phyloP scores from a whole-genome alignment of 768 basidiomycete species.

The Trametes gibbosa region DNA sequence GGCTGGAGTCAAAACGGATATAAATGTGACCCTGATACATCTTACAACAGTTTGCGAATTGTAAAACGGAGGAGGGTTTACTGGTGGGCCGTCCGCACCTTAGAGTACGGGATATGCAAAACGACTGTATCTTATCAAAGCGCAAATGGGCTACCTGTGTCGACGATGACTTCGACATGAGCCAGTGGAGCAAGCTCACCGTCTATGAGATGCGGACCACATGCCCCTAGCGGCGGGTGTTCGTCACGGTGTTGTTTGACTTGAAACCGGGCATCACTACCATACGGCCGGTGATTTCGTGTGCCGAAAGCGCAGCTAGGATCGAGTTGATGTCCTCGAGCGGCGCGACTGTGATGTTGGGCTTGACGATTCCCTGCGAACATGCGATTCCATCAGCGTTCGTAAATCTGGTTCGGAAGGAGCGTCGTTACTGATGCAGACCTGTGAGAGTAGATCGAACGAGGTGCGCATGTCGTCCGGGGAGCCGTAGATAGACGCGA shows the following conservation, averaged over 20 bases:
- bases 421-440: not conserved
- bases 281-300: not conserved
- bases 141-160: too few species aligned
- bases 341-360: not conserved
- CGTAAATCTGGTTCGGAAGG: not conserved
- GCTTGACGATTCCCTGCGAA: not conserved
- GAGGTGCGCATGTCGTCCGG: not conserved
- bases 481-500: not conserved
- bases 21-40: too few species aligned
- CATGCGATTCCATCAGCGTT: not conserved
- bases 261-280: not conserved
- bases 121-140: too few species aligned
- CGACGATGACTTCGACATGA: too few species aligned
- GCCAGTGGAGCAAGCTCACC: too few species aligned
- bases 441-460: not conserved
- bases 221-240: not conserved
- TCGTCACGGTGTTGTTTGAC: not conserved
- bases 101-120: too few species aligned
- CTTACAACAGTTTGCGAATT: too few species aligned
- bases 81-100: too few species aligned
- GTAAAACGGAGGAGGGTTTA: too few species aligned
- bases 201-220: too few species aligned
- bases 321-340: not conserved
- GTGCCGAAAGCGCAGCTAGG: not conserved
- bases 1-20: too few species aligned